phyloP scores from a whole-genome alignment of 176 grass and related monocot genomes.

The Aegilops sharonensis region DNA sequence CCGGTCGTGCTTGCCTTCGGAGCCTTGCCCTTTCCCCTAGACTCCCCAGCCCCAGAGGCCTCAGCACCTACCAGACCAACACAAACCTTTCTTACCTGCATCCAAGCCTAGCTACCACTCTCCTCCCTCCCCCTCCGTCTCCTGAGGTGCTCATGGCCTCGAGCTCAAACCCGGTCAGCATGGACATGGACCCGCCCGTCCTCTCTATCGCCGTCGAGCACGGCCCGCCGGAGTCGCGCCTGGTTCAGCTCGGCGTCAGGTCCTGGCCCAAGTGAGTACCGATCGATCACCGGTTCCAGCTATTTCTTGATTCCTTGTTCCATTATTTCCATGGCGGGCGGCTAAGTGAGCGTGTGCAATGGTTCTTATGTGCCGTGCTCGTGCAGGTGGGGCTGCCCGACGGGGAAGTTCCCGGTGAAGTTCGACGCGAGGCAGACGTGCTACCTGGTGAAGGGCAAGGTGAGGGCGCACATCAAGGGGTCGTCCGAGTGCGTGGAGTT shows the following conservation, averaged over 20 bases:
- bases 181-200: conserved; percentile 52
- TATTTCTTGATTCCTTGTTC: not conserved
- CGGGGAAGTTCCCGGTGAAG: conserved; percentile 81
- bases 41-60: not conserved
- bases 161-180: conserved; percentile 57
- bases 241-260: conserved; percentile 76
- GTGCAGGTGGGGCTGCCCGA: conserved; percentile 78
- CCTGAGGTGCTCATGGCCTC: conserved; percentile 56
- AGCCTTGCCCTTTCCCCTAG: conserved; percentile 22
- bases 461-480: conserved; percentile 67
- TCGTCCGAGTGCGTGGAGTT: conserved; percentile 83
- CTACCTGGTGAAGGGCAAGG: conserved; percentile 83
- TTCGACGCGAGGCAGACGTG: conserved; percentile 86
- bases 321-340: not conserved
- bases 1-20: not conserved
- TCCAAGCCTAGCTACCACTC: conserved; percentile 21
- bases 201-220: conserved; percentile 64
- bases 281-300: not conserved
- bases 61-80: conserved; percentile 30
- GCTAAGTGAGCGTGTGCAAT: not conserved
- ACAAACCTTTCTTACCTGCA: not conserved
- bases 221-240: conserved; percentile 60
- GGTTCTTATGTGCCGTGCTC: not conserved
- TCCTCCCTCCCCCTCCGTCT: not conserved
- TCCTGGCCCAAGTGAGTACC: conserved; percentile 93